These are phyloP conservation scores for Solanum piurae DNA, from an alignment of 257 asterid genomes.

Conservation along the genomic window DNA sequence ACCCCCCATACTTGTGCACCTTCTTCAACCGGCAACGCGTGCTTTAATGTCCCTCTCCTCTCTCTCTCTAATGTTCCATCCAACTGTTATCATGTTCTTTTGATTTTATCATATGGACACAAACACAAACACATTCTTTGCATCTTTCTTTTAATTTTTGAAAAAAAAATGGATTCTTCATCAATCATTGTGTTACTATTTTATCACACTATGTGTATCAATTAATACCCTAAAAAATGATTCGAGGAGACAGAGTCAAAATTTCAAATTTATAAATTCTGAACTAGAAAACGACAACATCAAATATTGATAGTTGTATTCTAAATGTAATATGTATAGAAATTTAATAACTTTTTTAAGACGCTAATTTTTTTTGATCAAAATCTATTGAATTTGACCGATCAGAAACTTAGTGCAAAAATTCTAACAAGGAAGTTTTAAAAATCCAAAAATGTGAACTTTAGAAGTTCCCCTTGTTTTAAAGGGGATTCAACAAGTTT, in stretches of 20 bases:
- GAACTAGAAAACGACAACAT: rapidly evolving
- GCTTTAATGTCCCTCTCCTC: constrained; percentile 31
- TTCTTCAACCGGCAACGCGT: constrained; percentile 77
- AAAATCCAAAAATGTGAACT: background rate
- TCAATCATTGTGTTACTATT: background rate
- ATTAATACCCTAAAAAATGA: too few species aligned
- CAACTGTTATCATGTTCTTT: constrained; percentile 3
- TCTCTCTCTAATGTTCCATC: background rate
- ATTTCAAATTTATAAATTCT: background rate
- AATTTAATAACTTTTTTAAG: background rate
- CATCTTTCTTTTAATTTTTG: background rate
- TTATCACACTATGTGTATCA: background rate
- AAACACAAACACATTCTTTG: background rate
- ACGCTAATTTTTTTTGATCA: too few species aligned
- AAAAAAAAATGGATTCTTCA: background rate
- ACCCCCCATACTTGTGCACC: constrained; percentile 19
- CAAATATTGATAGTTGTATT: background rate
- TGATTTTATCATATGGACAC: constrained; percentile 1
- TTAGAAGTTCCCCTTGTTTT: background rate
- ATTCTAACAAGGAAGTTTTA: background rate
- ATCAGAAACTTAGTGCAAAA: background rate
- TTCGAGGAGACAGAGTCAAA: rapidly evolving
- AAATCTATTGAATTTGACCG: background rate
- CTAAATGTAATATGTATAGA: background rate
- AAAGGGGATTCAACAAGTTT: background rate